Evolutionary conservation across 768 basidiomycete species (phyloP).

Genomic region (Boletus vermiculosoides): DNA sequence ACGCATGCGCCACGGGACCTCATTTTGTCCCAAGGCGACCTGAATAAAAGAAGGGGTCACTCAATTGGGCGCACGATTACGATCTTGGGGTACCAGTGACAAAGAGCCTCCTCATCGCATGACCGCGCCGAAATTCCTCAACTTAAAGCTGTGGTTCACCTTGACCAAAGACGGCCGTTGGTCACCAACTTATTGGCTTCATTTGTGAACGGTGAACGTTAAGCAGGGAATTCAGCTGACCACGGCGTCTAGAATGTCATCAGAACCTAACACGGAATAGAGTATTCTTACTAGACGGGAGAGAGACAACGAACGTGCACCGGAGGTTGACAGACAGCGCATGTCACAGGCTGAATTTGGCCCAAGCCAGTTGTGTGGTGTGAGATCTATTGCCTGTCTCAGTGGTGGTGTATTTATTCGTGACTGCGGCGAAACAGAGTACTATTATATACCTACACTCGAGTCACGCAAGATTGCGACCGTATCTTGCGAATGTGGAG

Average conservation of each 20-base stretch:
- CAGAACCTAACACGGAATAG: not conserved
- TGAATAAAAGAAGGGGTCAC: not conserved
- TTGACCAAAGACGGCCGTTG: not conserved
- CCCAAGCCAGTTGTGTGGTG: not conserved
- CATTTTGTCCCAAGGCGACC: not conserved
- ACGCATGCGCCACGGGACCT: not conserved
- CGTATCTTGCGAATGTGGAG: not conserved
- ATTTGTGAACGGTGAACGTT: not conserved
- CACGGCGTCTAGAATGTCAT: not conserved
- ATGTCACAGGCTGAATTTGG: not conserved
- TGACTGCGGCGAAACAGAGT: not conserved
- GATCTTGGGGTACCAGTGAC: not conserved
- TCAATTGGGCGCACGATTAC: not conserved
- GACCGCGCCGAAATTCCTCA: not conserved
- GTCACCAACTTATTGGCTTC: not conserved
- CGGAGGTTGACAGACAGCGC: not conserved
- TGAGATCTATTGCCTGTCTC: not conserved
- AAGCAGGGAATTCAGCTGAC: not conserved
- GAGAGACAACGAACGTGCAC: not conserved
- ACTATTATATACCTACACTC: not conserved
- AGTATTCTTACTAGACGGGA: not conserved
- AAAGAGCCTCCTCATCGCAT: not conserved
- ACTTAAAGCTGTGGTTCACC: not conserved
- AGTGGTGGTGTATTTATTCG: not conserved
- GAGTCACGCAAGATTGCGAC: not conserved